Evolutionary conservation across 352 stramenopile species (phyloP), one percentile per base, ranked within the genome.

Genomic region (Pythium rhizo-oryzae): DNA sequence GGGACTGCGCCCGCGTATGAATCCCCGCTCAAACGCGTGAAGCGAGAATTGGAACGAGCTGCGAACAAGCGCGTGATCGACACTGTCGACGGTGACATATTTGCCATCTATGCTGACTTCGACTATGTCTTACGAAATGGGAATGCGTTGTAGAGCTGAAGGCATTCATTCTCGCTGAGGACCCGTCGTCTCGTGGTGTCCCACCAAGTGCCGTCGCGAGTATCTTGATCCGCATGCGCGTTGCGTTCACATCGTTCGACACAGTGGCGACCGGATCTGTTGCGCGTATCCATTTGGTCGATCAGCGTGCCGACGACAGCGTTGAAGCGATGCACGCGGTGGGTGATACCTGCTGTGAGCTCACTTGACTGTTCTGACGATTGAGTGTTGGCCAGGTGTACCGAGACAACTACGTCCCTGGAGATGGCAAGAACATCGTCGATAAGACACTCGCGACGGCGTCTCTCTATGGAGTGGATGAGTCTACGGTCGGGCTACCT

Each of bases 401-500:
- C 13, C 16, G 25, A n/a, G 59, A 59, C 47, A 11, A 30, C 11
- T 66, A 59, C 28, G 28, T 6, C 28, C 6, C 28, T 6, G 16
- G 15, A 2, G 18, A 54, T 15, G 15, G 30, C 8, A 50, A 61
- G 25, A 21, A 19, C 18, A 43, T 37, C 9, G 39, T 67, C 19
- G 60, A 67, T n/a, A 1, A 21, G 13, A 51, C 54, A 13, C 11
- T 67, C 8, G 41, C 54, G 1, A 67, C 50, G 2, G 60, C 39
- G 4, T 61, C 50, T 1, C 1, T 67, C 4, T 67, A 61, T 16
- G 60, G 60, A 16, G 50, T 60, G 2, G 60, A 59, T 35, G 39
- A 52, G 8, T 39, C 19, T 0, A 53, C 23, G 13, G 37, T 19
- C 8, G 35, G 35, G 8, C 0, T 59, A 4, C 60, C 60, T 1